Evolutionary conservation across 257 asterid species (phyloP).

Genomic region (Nicotiana noctiflora): DNA sequence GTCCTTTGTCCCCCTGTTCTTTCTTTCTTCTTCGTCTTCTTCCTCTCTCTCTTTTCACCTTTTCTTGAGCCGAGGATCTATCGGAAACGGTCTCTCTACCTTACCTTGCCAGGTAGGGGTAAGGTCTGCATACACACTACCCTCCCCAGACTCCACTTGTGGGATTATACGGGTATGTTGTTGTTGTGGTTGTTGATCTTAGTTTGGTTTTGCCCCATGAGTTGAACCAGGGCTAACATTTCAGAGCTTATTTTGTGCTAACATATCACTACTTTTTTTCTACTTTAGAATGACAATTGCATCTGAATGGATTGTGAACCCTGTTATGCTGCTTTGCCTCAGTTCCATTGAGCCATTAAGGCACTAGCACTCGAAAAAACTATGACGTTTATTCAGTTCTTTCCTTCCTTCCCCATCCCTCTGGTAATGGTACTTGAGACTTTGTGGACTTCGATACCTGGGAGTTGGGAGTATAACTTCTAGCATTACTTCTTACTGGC

Average conservation of each 20-base stretch:
- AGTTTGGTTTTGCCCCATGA: neutral
- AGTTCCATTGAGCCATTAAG: neutral
- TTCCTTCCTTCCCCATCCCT: neutral
- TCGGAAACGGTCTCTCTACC: too few species aligned
- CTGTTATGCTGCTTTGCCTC: neutral
- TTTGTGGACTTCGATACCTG: neutral
- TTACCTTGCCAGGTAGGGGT: too few species aligned
- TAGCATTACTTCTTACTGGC: neutral
- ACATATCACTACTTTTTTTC: neutral
- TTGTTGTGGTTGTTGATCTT: neutral
- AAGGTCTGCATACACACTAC: too few species aligned
- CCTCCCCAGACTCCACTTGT: too few species aligned
- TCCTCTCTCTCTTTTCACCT: too few species aligned
- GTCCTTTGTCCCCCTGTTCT: too few species aligned
- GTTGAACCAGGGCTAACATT: neutral
- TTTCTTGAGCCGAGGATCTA: too few species aligned
- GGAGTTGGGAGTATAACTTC: neutral
- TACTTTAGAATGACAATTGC: neutral
- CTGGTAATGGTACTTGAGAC: neutral
- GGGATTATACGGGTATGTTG: too few species aligned
- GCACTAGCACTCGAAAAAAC: neutral
- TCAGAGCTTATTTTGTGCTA: neutral
- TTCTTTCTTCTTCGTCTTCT: too few species aligned
- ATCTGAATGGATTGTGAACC: neutral
- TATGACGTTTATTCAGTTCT: neutral